phyloP scores from a whole-genome alignment of 306 rosid species.

The Elaeagnus macrophylla region DNA sequence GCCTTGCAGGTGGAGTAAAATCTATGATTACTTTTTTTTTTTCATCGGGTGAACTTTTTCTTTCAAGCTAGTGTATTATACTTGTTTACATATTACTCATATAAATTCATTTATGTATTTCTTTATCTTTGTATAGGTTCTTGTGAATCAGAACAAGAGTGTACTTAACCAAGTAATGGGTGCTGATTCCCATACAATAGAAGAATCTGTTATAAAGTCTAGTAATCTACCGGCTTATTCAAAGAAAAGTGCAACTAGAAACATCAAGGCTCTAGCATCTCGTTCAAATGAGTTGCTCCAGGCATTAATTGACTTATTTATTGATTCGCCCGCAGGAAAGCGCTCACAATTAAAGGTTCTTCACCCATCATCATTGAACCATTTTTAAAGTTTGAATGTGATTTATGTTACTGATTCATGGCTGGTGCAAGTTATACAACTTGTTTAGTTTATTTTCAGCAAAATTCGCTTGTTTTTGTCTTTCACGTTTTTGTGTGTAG shows the following conservation, averaged over 20 bases:
- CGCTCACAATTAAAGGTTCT: constrained; percentile 55
- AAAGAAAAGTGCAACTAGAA: constrained; percentile 62
- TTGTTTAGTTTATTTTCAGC: no score
- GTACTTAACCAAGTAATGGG: constrained; percentile 37
- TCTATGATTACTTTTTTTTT: not conserved
- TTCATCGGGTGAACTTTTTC: constrained; percentile 2
- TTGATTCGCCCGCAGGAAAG: constrained; percentile 41
- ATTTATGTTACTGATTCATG: no score
- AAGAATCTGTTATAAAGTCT: constrained; percentile 28
- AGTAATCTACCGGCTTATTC: constrained; percentile 42
- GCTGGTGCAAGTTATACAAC: no score
- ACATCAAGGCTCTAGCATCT: constrained; percentile 57
- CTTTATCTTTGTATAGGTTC: constrained; percentile 40
- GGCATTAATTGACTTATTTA: constrained; percentile 52
- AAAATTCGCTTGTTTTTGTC: no score
- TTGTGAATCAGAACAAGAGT: constrained; percentile 69
- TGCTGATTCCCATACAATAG: constrained; percentile 15
- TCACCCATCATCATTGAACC: constrained; percentile 9
- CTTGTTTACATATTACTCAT: constrained; percentile 5
- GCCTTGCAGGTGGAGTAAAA: constrained; percentile 57
- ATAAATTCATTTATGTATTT: constrained; percentile 9
- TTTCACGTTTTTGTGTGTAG: no score
- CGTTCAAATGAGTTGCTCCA: constrained; percentile 54
- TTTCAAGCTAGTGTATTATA: constrained; percentile 12
- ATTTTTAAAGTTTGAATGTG: constrained; percentile 4